Base-by-base conservation (phyloP, 2,329 filamentous ascomycete species). In the Xylaria sp. region DNA sequence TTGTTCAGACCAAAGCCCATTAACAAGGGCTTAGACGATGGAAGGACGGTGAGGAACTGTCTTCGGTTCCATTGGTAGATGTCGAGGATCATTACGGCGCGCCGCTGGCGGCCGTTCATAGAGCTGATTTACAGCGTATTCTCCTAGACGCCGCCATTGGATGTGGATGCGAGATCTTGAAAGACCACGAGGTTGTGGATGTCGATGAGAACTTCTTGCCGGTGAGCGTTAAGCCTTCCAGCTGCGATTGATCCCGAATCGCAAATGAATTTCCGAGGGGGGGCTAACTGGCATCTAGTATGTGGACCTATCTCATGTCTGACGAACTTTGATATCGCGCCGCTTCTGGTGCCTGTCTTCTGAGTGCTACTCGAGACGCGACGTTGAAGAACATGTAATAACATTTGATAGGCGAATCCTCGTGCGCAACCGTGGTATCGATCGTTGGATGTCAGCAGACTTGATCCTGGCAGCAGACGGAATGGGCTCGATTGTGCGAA, bases 401-500 rank as follows among this genome's bases (percentile, higher is more conserved):
- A 43, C 49, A 57, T n/a, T 73, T 76, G 10, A 70, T 7, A 74
- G 79, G 0, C 68, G 71, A 10, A 72, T 76, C 41, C 48, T 69
- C 72, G 65, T 71, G 13, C 61, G 62, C 5, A 51, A 60, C 10
- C 43, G 62, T 59, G 49, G 76, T 7, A 67, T 12, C n/a, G 36
- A 62, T 9, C 49, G 28, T 1, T 73, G 68, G 70, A 66, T 86
- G 5, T 75, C 81, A n/a, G 83, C 81, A 5, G 86, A 88, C 71
- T 71, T 89, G 1, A 77, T 89, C 18, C 76, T 88, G 7, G 86
- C 81, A 1, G 85, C 85, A 0, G 86, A 89, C 65, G 86, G 87
- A 9, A 84, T 88, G 72, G 87, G 87, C 71, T 86, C 83, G 20
- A 74, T 78, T 9, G 80, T 83, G 7, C 80, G 86, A 1, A 77